Evolutionary conservation across 805 yeast genomes (phyloP).

Genomic region (Teunomyces barrocoloradensis): DNA sequence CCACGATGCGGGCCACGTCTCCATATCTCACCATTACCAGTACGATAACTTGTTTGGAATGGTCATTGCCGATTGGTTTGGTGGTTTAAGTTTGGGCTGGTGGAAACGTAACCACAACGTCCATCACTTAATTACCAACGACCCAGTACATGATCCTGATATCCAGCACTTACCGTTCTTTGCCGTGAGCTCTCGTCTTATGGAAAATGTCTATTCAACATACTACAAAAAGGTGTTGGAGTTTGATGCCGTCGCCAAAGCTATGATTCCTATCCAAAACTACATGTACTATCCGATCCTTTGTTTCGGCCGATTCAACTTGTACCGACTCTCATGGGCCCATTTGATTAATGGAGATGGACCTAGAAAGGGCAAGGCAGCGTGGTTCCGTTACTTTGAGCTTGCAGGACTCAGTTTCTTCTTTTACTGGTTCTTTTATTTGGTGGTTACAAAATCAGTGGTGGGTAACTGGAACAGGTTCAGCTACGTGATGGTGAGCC

Average conservation of each 20-base stretch:
- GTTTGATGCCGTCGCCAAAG: conserved; percentile 65
- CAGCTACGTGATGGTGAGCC: conserved; percentile 66
- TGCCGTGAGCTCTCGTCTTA: conserved; percentile 73
- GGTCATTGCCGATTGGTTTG: conserved; percentile 70
- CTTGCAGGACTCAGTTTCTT: conserved; percentile 66
- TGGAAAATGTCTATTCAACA: conserved; percentile 72
- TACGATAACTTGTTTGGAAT: conserved; percentile 73
- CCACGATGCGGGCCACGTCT: conserved; percentile 87
- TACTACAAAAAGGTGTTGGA: conserved; percentile 67
- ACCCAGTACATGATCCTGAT: conserved; percentile 92
- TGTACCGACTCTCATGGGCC: conserved; percentile 78
- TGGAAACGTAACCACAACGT: conserved; percentile 94
- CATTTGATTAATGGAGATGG: conserved; percentile 75
- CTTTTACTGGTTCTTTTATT: conserved; percentile 79
- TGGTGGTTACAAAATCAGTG: conserved; percentile 50
- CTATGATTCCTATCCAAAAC: conserved; percentile 61
- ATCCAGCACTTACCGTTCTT: conserved; percentile 91
- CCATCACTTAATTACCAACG: conserved; percentile 90
- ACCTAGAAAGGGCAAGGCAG: conserved; percentile 78
- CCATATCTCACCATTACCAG: conserved; percentile 78
- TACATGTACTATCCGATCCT: conserved; percentile 75
- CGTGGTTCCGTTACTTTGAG: conserved; percentile 83
- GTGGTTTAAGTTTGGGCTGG: conserved; percentile 92
- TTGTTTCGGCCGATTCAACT: conserved; percentile 80
- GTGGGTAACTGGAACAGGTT: conserved; percentile 55